Evolutionary conservation across 2,329 filamentous ascomycete genomes (phyloP).

Genomic region (Trichocomaceae sp.): DNA sequence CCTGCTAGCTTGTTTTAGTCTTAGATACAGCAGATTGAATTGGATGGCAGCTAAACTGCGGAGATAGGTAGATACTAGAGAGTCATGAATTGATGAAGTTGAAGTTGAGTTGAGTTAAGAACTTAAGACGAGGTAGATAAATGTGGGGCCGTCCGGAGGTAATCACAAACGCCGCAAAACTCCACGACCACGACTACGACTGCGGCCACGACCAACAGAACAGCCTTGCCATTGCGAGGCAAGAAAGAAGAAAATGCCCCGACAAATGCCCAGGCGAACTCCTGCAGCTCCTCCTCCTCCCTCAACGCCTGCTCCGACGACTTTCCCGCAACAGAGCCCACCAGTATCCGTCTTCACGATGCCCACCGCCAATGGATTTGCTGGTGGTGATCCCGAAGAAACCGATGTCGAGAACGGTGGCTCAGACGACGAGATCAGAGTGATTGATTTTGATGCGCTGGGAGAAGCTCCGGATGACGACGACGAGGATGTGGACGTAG

Average conservation of each 20-base stretch:
- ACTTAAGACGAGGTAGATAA: neutral
- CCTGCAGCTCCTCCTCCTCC: conserved; percentile 9
- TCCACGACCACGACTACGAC: too few relatives aligned
- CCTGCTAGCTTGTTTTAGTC: neutral
- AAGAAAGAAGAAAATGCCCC: conserved; percentile 7
- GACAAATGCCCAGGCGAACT: conserved; percentile 12
- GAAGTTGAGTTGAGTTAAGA: too few relatives aligned
- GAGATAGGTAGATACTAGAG: too few relatives aligned
- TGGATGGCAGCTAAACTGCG: too few relatives aligned
- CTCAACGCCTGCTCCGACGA: conserved; percentile 6
- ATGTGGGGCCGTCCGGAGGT: conserved; percentile 9
- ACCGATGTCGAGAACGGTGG: conserved; percentile 14
- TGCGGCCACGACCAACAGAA: neutral
- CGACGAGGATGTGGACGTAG: conserved; percentile 29
- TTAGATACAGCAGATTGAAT: neutral
- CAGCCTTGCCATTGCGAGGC: neutral
- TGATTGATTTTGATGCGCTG: conserved; percentile 13
- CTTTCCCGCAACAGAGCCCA: conserved; percentile 1
- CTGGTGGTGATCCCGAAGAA: neutral
- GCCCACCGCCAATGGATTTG: neutral
- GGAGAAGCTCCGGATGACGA: conserved; percentile 22
- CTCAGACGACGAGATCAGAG: conserved; percentile 12
- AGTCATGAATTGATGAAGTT: too few relatives aligned
- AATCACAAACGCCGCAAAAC: conserved; percentile 12
- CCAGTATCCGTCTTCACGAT: conserved; percentile 9